Base-by-base conservation (phyloP, 495 filamentous ascomycete genomes). In the Aspergillus steynii region DNA sequence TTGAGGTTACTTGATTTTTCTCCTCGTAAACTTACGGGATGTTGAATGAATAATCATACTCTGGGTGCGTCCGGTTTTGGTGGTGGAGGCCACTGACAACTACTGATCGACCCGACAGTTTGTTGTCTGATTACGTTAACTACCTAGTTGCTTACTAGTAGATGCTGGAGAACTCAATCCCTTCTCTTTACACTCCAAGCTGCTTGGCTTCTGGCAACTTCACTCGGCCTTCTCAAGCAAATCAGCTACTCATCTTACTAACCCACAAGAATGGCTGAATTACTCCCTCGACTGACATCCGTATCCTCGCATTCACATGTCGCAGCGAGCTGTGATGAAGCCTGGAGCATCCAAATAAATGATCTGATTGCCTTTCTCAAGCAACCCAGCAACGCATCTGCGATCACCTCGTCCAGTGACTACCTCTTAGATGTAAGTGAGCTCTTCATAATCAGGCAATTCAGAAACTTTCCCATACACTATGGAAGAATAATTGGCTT, bases 381-480 rank as follows among this genome's bases (percentile, higher is more conserved):
- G 34, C 61, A 68, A 14, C 54, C 68, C 0, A 65, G 55, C 37
- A 64, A 66, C 14, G 54, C 64, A 42, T 54, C 69, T 54, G 54
- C 50, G 27, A 61, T 58, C 29, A 25, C 58, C 12, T 45, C 66
- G 52, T 50, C 60, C 28, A 63, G 47, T 48, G 57, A 66, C 3
- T 64, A 60, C 48, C 26, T 75, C 2, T 53, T 77, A 15, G 65
- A 76, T 61, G 77, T 77, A 62, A 71, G 75, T 6, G 2, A 29
- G 5, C 9, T 26, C 12, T 29, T 8, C 8, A 42, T 29, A 34
- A 12, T 46, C 53, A 14, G 37, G 15, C 6, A 3, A 10, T 14
- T 46, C 20, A 6, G 26, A 27, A 27, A 42, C 14, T 28, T n/a
- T 3, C 8, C 26, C 5, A n/a, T 31, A 15, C 8, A 4, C 26